These are phyloP conservation scores for Parmelia sp. DNA, from an alignment of 495 filamentous ascomycete species.

Conservation along the genomic window DNA sequence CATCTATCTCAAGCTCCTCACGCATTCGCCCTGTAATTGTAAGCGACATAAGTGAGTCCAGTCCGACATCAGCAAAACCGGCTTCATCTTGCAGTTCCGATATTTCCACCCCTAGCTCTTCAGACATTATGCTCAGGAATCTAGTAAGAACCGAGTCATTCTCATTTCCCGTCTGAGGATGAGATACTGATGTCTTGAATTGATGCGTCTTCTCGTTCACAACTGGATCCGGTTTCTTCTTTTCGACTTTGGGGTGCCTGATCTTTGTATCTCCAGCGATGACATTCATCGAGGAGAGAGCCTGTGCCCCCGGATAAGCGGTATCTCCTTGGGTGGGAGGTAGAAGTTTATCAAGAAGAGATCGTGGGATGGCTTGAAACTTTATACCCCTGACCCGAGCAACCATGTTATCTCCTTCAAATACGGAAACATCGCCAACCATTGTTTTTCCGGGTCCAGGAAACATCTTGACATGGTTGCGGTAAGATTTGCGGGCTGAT, in stretches of 20 bases:
- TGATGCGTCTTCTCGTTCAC: background rate
- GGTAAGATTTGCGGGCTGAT: constrained; percentile 30
- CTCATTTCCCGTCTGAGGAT: background rate
- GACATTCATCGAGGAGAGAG: constrained; percentile 31
- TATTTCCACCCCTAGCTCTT: too few relatives aligned
- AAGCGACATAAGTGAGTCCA: constrained; percentile 47
- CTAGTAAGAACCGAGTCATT: background rate
- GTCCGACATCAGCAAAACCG: constrained; percentile 33
- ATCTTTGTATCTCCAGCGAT: background rate
- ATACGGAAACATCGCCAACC: constrained; percentile 48
- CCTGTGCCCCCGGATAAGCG: constrained; percentile 13
- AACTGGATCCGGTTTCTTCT: constrained; percentile 2
- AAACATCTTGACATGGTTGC: constrained; percentile 39
- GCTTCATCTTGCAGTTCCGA: too few relatives aligned
- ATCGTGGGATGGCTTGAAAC: constrained; percentile 30
- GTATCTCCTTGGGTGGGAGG: constrained; percentile 29
- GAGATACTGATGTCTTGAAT: background rate
- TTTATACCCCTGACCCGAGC: constrained; percentile 34
- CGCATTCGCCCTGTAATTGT: constrained; percentile 34
- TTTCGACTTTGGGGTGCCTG: background rate
- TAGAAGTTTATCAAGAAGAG: constrained; percentile 29
- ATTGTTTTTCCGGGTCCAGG: constrained; percentile 40
- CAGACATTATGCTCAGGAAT: background rate
- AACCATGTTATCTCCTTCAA: constrained; percentile 41
- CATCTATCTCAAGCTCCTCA: constrained; percentile 34